phyloP scores from a whole-genome alignment of 2,329 filamentous ascomycete species.

The Colletotrichum sp. region DNA sequence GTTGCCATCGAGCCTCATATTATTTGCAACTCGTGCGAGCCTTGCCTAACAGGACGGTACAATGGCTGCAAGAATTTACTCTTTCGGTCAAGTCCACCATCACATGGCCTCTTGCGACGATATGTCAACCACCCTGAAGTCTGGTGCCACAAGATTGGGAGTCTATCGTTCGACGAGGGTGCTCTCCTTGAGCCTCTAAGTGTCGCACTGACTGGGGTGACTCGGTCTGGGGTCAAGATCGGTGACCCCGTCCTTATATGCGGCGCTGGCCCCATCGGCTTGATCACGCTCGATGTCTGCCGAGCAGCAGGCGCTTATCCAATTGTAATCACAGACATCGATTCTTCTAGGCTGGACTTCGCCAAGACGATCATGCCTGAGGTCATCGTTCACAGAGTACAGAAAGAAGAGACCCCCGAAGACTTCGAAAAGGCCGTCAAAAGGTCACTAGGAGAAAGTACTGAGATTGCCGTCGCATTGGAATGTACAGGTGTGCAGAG shows the following conservation, averaged over 20 bases:
- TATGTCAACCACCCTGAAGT: slow-evolving; percentile 94
- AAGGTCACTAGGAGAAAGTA: background rate
- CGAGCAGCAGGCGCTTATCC: slow-evolving; percentile 88
- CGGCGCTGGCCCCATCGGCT: slow-evolving; percentile 91
- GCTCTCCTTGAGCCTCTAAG: slow-evolving; percentile 89
- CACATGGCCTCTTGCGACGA: slow-evolving; percentile 83
- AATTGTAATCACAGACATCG: slow-evolving; percentile 93
- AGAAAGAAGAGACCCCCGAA: background rate
- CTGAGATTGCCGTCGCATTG: background rate
- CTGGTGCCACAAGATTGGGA: slow-evolving; percentile 96
- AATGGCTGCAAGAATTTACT: slow-evolving; percentile 88
- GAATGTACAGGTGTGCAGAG: background rate
- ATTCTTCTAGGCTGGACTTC: slow-evolving; percentile 82
- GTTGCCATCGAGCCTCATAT: slow-evolving; percentile 95
- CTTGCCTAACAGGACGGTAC: slow-evolving; percentile 90
- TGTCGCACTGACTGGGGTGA: slow-evolving; percentile 87
- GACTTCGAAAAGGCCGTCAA: background rate
- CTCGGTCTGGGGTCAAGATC: slow-evolving; percentile 79
- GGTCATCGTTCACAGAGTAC: slow-evolving; percentile 80
- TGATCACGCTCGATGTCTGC: slow-evolving; percentile 85
- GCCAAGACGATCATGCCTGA: slow-evolving; percentile 83
- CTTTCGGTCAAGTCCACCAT: slow-evolving; percentile 91
- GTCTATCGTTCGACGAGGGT: slow-evolving; percentile 91
- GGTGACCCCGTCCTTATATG: slow-evolving; percentile 90
- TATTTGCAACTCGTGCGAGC: slow-evolving; percentile 89